A percentile compares a stretch with the other conserved stretches of the same genome.
These are phyloP conservation scores for Aspergillus campestris DNA, from an alignment of 495 filamentous ascomycete species.

Conservation along the genomic window DNA sequence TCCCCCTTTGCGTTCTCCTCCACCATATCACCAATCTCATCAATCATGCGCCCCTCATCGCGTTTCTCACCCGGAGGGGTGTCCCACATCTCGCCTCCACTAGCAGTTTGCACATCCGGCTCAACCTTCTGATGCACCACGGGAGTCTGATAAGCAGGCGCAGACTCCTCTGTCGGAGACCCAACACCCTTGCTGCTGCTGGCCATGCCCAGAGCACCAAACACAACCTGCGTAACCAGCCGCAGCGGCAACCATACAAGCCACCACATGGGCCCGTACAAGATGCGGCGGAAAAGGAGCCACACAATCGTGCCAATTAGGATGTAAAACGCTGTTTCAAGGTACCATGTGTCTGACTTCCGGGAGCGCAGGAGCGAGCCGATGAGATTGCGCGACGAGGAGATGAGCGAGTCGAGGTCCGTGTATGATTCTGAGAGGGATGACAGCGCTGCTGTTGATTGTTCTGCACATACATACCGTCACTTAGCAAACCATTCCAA, in stretches of 20 bases:
- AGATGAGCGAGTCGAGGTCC: slow-evolving; percentile 65
- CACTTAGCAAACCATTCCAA: slow-evolving; percentile 4
- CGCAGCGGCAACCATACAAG: slow-evolving; percentile 72
- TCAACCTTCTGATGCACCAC: slow-evolving; percentile 4
- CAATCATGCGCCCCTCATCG: slow-evolving; percentile 38
- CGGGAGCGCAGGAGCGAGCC: slow-evolving; percentile 72
- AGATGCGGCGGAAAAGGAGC: slow-evolving; percentile 72
- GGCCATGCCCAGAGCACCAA: slow-evolving; percentile 33
- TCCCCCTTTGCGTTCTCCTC: slow-evolving; percentile 37
- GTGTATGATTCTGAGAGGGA: slow-evolving; percentile 73
- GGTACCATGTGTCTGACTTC: slow-evolving; percentile 96
- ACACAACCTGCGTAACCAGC: slow-evolving; percentile 42
- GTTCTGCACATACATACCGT: slow-evolving; percentile 25
- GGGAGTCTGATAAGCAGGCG: slow-evolving; percentile 8
- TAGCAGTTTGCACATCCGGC: slow-evolving; percentile 12
- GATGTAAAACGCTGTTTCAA: slow-evolving; percentile 78
- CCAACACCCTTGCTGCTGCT: slow-evolving; percentile 28
- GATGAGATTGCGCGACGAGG: slow-evolving; percentile 64
- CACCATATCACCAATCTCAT: slow-evolving; percentile 47
- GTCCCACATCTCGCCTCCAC: slow-evolving; percentile 15
- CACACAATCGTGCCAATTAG: slow-evolving; percentile 68
- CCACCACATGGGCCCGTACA: slow-evolving; percentile 91
- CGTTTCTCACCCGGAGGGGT: slow-evolving; percentile 16
- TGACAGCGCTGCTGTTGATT: slow-evolving; percentile 70
- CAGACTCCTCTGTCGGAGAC: slow-evolving; percentile 14